phyloP scores from a whole-genome alignment of 306 rosid species.

The Lupinus albus region DNA sequence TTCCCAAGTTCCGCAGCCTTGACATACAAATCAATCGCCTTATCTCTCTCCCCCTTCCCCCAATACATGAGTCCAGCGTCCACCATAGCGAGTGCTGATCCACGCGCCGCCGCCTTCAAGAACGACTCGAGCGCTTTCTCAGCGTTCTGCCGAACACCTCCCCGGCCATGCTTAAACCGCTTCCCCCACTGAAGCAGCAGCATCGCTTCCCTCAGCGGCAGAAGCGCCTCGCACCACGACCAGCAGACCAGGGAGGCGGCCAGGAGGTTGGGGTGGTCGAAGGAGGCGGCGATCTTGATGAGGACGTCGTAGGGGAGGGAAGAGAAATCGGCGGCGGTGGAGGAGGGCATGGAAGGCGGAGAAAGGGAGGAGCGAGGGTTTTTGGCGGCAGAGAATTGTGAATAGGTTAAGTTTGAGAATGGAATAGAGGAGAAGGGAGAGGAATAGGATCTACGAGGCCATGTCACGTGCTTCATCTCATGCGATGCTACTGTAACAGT shows the following conservation, averaged over 20 bases:
- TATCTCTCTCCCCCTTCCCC: slow-evolving; percentile 63
- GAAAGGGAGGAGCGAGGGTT: slow-evolving; percentile 30
- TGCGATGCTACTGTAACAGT: not conserved
- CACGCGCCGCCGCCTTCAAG: slow-evolving; percentile 67
- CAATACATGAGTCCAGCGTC: slow-evolving; percentile 84
- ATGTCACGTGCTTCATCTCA: slow-evolving; percentile 55
- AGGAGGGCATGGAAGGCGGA: slow-evolving; percentile 8
- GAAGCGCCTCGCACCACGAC: slow-evolving; percentile 76
- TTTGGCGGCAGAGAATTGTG: slow-evolving; percentile 18
- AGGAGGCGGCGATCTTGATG: slow-evolving; percentile 56
- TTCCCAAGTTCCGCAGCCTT: slow-evolving; percentile 75
- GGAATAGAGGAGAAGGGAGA: slow-evolving; percentile 57
- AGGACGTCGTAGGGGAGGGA: slow-evolving; percentile 70
- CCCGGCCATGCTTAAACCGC: slow-evolving; percentile 75
- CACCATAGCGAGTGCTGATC: slow-evolving; percentile 81
- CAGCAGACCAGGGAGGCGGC: slow-evolving; percentile 74
- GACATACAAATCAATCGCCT: slow-evolving; percentile 61
- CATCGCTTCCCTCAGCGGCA: slow-evolving; percentile 76
- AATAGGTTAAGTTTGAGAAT: slow-evolving; percentile 1
- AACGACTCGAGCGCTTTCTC: slow-evolving; percentile 76
- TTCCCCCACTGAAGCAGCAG: slow-evolving; percentile 68
- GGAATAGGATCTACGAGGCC: slow-evolving; percentile 52
- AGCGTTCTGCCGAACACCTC: slow-evolving; percentile 51
- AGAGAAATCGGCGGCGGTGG: slow-evolving; percentile 50
- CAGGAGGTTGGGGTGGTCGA: slow-evolving; percentile 59